Conservation (phyloP, 768 basidiomycete genomes). For the Mrakia hoshinonis region DNA sequence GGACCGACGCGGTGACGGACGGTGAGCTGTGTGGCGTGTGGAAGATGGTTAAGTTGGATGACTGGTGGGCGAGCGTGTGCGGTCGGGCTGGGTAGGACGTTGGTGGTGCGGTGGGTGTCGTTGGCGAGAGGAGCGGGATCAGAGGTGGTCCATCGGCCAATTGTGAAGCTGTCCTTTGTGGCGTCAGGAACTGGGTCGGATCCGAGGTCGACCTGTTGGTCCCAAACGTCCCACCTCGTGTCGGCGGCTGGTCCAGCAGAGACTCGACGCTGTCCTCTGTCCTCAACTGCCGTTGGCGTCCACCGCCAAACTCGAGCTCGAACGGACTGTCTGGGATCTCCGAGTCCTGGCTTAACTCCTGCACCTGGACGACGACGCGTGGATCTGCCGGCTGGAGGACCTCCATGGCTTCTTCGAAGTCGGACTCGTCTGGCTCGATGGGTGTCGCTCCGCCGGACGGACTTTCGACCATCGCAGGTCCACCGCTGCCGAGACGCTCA, state of each 20-base stretch:
- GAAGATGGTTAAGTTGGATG: slow-evolving; percentile 1
- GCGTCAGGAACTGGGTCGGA: neutral
- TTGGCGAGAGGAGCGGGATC: neutral
- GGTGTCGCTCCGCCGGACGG: no score
- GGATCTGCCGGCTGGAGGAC: neutral
- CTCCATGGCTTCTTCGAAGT: neutral
- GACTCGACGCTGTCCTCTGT: neutral
- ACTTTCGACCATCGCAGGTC: neutral
- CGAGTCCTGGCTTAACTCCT: neutral
- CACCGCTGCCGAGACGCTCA: neutral
- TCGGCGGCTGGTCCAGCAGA: neutral
- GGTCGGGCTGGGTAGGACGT: neutral
- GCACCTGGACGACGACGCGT: neutral
- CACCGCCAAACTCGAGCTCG: neutral
- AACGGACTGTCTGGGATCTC: neutral
- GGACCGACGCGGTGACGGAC: neutral
- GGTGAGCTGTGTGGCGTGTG: neutral
- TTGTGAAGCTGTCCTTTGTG: neutral
- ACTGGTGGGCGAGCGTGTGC: neutral
- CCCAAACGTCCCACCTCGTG: slow-evolving; percentile 2
- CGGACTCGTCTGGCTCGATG: no score
- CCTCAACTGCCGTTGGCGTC: no score
- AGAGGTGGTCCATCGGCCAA: neutral
- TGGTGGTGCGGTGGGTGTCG: neutral
- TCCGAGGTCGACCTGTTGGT: no score